Evolutionary conservation across 192 early-diverging fungal species (phyloP), one percentile per base, ranked within the genome.

Genomic region (Blastocladiella britannica): DNA sequence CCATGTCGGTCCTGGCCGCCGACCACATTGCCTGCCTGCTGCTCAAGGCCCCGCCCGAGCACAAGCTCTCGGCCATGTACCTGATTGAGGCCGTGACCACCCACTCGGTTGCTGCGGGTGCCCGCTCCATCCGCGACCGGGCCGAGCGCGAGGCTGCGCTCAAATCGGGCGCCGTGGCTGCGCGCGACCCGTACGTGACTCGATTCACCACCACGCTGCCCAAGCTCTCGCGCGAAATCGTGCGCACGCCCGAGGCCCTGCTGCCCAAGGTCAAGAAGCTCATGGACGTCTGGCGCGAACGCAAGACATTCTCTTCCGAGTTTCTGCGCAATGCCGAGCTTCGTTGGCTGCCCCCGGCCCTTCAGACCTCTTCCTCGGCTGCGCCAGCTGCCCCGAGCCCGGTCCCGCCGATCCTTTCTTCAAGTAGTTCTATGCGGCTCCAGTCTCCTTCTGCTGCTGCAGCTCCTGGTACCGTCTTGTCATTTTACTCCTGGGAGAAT

Each of bases 61-160:
- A 64, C 58, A 78, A 75, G 37, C 63, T 78, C 23, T 57, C 66
- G 18, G 76, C 65, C 29, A 54, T 78, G 24, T 78, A 75, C 56
- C 64, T 74, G 28, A 65, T 78, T 51, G 73, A 78, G 51, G 69
- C 73, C 5, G 67, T 78, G 28, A 62, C 63, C 4, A 51, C 66
- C 18, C 67, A 67, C 24, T 63, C 60, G 37, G 15, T 47, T 20
- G 37, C 37, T 3, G 15, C 12, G 37, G n/a, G n/a, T n/a, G n/a
- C n/a, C n/a, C n/a, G n/a, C n/a, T n/a, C n/a, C n/a, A n/a, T n/a
- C n/a, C n/a, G n/a, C n/a, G n/a, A n/a, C n/a, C n/a, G n/a, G n/a
- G n/a, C n/a, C n/a, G 12, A 20, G 15, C 12, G n/a, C 2, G 37
- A 47, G 15, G n/a, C 12, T 9, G 37, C 12, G 15, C n/a, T 47